Evolutionary conservation across 1,139 yeast species (phyloP).

Genomic region (Geotrichum aggregatum): DNA sequence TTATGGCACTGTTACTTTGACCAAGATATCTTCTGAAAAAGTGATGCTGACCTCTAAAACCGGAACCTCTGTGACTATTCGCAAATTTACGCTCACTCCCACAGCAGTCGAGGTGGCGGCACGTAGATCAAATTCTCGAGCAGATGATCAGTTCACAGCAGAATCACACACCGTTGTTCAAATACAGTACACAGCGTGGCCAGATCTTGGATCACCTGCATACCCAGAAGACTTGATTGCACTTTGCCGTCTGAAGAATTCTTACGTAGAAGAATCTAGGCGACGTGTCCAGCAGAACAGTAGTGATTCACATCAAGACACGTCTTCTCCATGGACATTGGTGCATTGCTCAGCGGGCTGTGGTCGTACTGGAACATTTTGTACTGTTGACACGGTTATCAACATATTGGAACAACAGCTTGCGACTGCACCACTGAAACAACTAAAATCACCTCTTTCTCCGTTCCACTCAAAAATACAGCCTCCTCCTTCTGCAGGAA

Average conservation of each 20-base stretch:
- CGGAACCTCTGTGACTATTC: constrained; percentile 24
- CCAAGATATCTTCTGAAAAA: constrained; percentile 13
- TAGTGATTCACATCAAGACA: not conserved
- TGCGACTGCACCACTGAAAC: not conserved
- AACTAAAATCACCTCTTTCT: not conserved
- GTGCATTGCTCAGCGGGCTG: constrained; percentile 93
- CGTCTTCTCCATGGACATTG: constrained; percentile 45
- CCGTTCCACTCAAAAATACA: not conserved
- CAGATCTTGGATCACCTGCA: constrained; percentile 71
- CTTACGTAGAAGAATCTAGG: constrained; percentile 24
- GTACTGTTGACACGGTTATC: constrained; percentile 64
- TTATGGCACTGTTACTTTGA: constrained; percentile 29
- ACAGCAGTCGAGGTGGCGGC: not conserved
- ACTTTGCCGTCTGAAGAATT: constrained; percentile 48
- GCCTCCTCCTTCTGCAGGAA: not conserved
- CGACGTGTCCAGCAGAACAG: constrained; percentile 29
- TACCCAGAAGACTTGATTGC: constrained; percentile 51
- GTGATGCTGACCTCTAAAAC: constrained; percentile 16
- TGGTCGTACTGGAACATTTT: constrained; percentile 86
- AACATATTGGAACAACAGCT: constrained; percentile 40
- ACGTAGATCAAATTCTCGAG: not conserved
- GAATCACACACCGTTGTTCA: constrained; percentile 47
- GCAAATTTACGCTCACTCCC: constrained; percentile 23
- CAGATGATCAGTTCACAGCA: not conserved
- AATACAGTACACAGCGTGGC: constrained; percentile 72